Evolutionary conservation across 2,329 filamentous ascomycete genomes (phyloP).

Genomic region (Fulvia fulva): DNA sequence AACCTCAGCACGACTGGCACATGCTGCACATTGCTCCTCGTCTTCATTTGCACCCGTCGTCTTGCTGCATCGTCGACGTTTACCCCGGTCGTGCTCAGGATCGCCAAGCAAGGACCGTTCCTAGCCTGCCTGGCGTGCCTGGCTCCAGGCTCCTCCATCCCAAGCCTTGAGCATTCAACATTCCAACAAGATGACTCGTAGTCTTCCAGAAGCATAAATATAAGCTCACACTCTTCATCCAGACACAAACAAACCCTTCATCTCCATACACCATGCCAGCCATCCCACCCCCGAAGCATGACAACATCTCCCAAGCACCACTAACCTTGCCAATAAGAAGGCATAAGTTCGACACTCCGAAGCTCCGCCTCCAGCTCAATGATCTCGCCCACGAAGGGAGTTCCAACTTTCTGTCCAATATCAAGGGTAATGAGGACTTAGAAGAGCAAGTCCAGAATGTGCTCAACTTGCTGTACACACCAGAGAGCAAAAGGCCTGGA

Average conservation of each 20-base stretch:
- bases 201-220: background rate
- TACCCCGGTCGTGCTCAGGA: too few relatives aligned
- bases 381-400: slow-evolving; percentile 57
- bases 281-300: slow-evolving; percentile 9
- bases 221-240: background rate
- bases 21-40: too few relatives aligned
- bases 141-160: background rate
- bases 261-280: slow-evolving; percentile 1
- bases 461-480: slow-evolving; percentile 65
- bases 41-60: too few relatives aligned
- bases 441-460: slow-evolving; percentile 63
- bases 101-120: background rate
- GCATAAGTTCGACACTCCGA: slow-evolving; percentile 38
- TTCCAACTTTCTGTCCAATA: slow-evolving; percentile 61
- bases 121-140: too few relatives aligned
- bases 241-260: background rate
- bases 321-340: slow-evolving; percentile 22
- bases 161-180: background rate
- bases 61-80: too few relatives aligned
- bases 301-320: slow-evolving; percentile 11
- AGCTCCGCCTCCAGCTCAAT: slow-evolving; percentile 46
- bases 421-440: slow-evolving; percentile 62
- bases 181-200: background rate
- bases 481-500: slow-evolving; percentile 44
- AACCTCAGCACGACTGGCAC: background rate